Percentiles rank a stretch among this genome's conserved stretches.
Evolutionary conservation across 495 filamentous ascomycete genomes (phyloP).

Genomic region (Achaetomiella virescens): DNA sequence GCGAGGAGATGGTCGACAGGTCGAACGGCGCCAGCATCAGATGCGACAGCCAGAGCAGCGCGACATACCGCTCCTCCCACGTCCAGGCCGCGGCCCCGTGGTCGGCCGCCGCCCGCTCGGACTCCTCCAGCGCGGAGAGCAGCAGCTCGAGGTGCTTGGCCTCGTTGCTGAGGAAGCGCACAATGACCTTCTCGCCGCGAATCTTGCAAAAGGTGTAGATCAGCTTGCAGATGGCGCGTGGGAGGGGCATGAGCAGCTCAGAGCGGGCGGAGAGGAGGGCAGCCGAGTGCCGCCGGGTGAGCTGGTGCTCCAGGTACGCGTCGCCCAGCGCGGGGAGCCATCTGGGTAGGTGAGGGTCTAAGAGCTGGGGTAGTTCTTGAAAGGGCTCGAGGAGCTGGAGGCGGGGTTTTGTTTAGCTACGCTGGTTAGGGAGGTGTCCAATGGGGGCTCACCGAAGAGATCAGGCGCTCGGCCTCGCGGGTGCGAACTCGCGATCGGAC

Average conservation of each 20-base stretch:
- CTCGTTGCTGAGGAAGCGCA: slow-evolving; percentile 83
- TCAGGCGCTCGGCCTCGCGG: slow-evolving; percentile 41
- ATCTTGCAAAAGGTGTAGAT: slow-evolving; percentile 93
- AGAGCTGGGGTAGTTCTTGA: slow-evolving; percentile 90
- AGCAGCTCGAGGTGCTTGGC: slow-evolving; percentile 74
- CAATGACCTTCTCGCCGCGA: slow-evolving; percentile 85
- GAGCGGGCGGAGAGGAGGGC: slow-evolving; percentile 28
- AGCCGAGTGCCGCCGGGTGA: slow-evolving; percentile 29
- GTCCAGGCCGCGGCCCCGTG: slow-evolving; percentile 30
- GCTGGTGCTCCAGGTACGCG: slow-evolving; percentile 66
- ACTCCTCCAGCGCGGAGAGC: slow-evolving; percentile 56
- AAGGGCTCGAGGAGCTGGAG: slow-evolving; percentile 72
- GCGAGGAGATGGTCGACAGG: slow-evolving; percentile 72
- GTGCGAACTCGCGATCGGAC: slow-evolving; percentile 38
- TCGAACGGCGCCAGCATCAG: slow-evolving; percentile 91
- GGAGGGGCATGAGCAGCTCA: slow-evolving; percentile 49
- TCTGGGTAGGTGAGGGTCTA: slow-evolving; percentile 77
- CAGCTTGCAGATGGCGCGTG: slow-evolving; percentile 65
- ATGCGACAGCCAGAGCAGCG: slow-evolving; percentile 89
- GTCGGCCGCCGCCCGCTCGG: slow-evolving; percentile 17
- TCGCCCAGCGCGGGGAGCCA: slow-evolving; percentile 67
- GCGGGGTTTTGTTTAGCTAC: slow-evolving; percentile 1
- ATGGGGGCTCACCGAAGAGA: slow-evolving; percentile 34
- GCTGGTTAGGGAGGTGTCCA: not conserved
- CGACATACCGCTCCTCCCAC: slow-evolving; percentile 87